phyloP scores from a whole-genome alignment of 257 asterid species.

The Solanum pimpinellifolium region DNA sequence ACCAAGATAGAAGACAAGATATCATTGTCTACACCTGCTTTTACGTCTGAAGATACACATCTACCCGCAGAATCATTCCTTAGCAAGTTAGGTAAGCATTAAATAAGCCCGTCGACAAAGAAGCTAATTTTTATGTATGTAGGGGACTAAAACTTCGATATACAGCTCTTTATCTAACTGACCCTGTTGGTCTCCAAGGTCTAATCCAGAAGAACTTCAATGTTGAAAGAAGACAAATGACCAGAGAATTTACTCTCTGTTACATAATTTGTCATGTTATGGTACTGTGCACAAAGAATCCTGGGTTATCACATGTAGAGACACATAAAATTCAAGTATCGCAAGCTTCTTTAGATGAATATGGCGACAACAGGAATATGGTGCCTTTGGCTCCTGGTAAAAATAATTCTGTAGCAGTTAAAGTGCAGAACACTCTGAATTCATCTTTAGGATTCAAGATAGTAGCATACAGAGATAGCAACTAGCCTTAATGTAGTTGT shows the following conservation, averaged over 20 bases:
- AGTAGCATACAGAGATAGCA: neutral
- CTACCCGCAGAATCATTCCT: neutral
- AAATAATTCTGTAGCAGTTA: neutral
- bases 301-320: neutral
- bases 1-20: neutral
- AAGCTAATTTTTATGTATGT: neutral
- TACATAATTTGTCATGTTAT: neutral
- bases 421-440: neutral
- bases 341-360: neutral
- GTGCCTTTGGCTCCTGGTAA: neutral
- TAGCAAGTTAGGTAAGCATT: neutral
- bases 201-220: neutral
- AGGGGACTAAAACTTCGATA: neutral
- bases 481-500: conserved; percentile 21
- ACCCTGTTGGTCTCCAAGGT: neutral
- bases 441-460: neutral
- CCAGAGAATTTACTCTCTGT: neutral
- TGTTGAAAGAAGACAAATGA: neutral
- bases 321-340: neutral
- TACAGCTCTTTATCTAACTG: neutral
- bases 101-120: neutral
- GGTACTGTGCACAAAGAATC: neutral
- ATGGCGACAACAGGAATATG: neutral
- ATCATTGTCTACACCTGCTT: neutral
- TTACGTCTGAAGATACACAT: neutral